Conservation (phyloP, 306 rosid genomes). For the Cucumis cinereus region DNA sequence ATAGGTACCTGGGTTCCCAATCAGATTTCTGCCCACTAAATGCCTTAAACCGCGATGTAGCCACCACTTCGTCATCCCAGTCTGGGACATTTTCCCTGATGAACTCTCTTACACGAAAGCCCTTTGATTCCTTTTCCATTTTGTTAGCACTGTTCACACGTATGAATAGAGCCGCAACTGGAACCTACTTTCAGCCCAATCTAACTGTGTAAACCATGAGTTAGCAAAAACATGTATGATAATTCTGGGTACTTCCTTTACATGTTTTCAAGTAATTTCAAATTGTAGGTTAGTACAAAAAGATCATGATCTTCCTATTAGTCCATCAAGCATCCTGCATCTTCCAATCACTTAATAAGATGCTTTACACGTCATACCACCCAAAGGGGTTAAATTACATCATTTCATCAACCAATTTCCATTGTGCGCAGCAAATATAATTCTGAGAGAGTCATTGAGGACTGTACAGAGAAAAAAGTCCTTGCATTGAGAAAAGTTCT, state of each 20-base stretch:
- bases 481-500: not conserved
- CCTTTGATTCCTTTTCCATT: slow-evolving; percentile 24
- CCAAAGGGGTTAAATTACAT: not conserved
- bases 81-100: slow-evolving; percentile 38
- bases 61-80: slow-evolving; percentile 58
- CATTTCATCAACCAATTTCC: not conserved
- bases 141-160: not conserved
- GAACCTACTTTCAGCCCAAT: not conserved
- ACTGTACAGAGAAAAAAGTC: not conserved
- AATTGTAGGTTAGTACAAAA: not conserved
- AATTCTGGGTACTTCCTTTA: not conserved
- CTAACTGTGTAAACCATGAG: not conserved
- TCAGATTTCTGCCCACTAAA: slow-evolving; percentile 82
- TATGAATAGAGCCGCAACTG: not conserved
- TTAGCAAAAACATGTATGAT: not conserved
- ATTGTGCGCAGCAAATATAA: not conserved
- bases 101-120: slow-evolving; percentile 28
- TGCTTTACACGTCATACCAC: not conserved
- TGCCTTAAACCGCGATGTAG: slow-evolving; percentile 67
- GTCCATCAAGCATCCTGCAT: not conserved
- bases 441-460: not conserved
- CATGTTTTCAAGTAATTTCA: not conserved
- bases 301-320: not conserved
- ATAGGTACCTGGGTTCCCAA: slow-evolving; percentile 51
- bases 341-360: not conserved